phyloP scores from a whole-genome alignment of 768 basidiomycete genomes.

The Aureoboletus auriporus region DNA sequence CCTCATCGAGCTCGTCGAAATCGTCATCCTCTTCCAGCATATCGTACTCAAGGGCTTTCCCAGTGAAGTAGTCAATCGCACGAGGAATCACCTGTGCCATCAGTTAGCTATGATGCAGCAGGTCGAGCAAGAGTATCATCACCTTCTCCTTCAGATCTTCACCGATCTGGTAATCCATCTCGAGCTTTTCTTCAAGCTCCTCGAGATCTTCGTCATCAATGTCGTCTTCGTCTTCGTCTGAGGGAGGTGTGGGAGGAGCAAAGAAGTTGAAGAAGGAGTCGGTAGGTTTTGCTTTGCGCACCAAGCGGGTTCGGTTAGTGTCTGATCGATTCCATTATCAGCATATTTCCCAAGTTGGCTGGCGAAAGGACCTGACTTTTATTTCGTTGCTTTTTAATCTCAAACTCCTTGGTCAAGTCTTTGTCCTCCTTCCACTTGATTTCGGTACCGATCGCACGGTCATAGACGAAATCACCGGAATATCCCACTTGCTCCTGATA shows the following conservation, averaged over 20 bases:
- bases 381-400: slow-evolving; percentile 99
- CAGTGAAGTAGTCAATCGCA: slow-evolving; percentile 96
- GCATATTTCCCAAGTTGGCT: neutral
- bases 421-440: slow-evolving; percentile 99
- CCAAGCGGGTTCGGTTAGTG: slow-evolving; percentile 78
- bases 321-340: slow-evolving; percentile 38
- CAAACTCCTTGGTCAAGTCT: slow-evolving; percentile 94
- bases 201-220: slow-evolving; percentile 83
- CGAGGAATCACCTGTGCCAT: slow-evolving; percentile 78
- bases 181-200: slow-evolving; percentile 89
- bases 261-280: slow-evolving; percentile 99
- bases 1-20: slow-evolving; percentile 54
- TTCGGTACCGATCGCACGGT: slow-evolving; percentile 85
- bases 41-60: slow-evolving; percentile 89
- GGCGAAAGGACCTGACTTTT: slow-evolving; percentile 61
- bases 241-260: slow-evolving; percentile 70
- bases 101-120: neutral
- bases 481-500: slow-evolving; percentile 94
- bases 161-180: slow-evolving; percentile 96
- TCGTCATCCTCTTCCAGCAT: slow-evolving; percentile 52
- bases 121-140: slow-evolving; percentile 8
- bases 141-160: slow-evolving; percentile 98
- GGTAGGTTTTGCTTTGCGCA: slow-evolving; percentile 82
- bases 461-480: slow-evolving; percentile 94
- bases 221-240: slow-evolving; percentile 70